These are phyloP conservation scores for Acmispon strigosus DNA, from an alignment of 306 rosid genomes.

Conservation along the genomic window DNA sequence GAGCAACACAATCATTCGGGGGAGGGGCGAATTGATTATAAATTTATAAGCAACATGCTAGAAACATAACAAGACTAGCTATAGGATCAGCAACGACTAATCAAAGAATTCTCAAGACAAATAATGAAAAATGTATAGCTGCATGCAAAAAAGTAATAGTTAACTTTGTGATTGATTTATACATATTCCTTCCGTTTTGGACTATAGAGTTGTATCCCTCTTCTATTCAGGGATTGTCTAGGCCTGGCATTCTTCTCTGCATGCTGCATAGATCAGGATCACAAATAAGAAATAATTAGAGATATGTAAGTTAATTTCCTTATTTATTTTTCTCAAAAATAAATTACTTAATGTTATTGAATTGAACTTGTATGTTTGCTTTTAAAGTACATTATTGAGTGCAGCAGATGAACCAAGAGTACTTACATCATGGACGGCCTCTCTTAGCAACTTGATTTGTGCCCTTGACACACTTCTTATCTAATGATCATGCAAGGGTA, in stretches of 20 bases:
- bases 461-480: conserved; percentile 31
- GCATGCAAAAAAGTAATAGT: too few relatives aligned
- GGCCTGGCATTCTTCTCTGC: conserved; percentile 43
- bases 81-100: too few relatives aligned
- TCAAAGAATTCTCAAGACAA: too few relatives aligned
- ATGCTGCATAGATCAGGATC: conserved; percentile 21
- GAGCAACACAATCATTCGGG: too few relatives aligned
- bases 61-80: too few relatives aligned
- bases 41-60: too few relatives aligned
- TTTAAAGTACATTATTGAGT: background rate
- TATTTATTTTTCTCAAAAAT: background rate
- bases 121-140: too few relatives aligned
- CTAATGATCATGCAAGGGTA: conserved; percentile 8
- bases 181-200: background rate
- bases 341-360: background rate
- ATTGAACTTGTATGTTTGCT: background rate
- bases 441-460: conserved; percentile 41
- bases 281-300: background rate
- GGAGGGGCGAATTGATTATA: too few relatives aligned
- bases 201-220: conserved; percentile 18
- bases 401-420: background rate
- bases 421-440: conserved; percentile 63
- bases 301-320: background rate
- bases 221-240: conserved; percentile 21
- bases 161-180: too few relatives aligned